phyloP scores from a whole-genome alignment of 441 rosid species.

The Corymbia calophylla region DNA sequence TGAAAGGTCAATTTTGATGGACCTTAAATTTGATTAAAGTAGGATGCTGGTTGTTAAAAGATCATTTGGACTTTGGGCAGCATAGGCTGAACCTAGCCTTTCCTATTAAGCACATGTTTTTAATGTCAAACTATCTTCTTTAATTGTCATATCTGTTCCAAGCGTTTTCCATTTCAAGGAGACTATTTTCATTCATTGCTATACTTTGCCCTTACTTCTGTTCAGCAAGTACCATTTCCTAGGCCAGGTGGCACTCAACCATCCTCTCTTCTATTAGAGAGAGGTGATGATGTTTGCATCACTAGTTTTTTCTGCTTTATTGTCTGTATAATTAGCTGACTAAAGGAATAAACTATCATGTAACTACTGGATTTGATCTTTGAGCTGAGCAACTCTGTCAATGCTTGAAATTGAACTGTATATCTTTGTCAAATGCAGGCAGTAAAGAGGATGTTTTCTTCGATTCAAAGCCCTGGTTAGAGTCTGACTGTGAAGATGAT shows the following conservation, averaged over 20 bases:
- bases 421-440: conserved; percentile 35
- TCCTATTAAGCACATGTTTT: not conserved
- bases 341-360: not conserved
- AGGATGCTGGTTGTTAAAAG: not conserved
- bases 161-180: not conserved
- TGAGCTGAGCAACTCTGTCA: not conserved
- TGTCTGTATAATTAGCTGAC: not conserved
- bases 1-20: not conserved
- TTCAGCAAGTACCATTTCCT: not conserved
- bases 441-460: conserved; percentile 88
- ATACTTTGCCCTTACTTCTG: not conserved
- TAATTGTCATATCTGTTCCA: not conserved
- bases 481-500: conserved; percentile 10
- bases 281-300: not conserved
- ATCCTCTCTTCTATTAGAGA: not conserved
- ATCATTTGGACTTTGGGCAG: not conserved
- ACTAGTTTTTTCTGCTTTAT: not conserved
- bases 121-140: not conserved
- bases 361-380: not conserved
- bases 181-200: not conserved
- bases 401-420: not conserved
- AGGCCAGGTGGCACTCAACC: not conserved
- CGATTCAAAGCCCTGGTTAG: conserved; percentile 51
- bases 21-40: not conserved
- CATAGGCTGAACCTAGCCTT: not conserved